Percentiles rank a stretch among this genome's conserved stretches.
These are phyloP conservation scores for Scenedesmus sp. DNA, from an alignment of 163 green algal genomes.

Conservation along the genomic window DNA sequence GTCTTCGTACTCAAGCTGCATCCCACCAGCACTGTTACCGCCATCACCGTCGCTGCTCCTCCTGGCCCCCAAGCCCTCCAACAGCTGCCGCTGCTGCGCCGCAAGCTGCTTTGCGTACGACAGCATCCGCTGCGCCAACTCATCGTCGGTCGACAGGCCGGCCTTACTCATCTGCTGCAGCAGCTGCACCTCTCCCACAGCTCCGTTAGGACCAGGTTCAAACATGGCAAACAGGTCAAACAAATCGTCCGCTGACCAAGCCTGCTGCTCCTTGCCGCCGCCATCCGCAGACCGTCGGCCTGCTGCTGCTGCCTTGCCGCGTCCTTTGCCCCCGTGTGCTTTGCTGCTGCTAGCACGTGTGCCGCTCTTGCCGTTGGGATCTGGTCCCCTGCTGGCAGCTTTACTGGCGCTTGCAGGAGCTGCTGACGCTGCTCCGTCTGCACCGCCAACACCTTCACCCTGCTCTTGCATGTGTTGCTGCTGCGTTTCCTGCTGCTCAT, in stretches of 20 bases:
- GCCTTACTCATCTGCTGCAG: conserved; percentile 17
- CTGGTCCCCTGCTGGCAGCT: neutral
- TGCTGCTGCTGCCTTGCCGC: neutral
- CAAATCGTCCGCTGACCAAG: conserved; percentile 26
- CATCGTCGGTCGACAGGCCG: neutral
- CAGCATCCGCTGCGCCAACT: conserved; percentile 12
- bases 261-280: neutral
- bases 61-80: neutral
- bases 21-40: neutral
- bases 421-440: neutral
- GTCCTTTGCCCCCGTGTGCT: neutral
- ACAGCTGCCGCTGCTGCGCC: conserved; percentile 8
- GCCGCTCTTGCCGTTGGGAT: neutral
- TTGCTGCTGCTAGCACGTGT: neutral
- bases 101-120: conserved; percentile 24
- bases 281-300: neutral
- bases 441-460: neutral
- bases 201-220: conserved; percentile 1
- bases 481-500: neutral
- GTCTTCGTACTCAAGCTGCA: conserved; percentile 1
- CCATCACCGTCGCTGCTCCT: neutral
- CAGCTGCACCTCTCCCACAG: neutral
- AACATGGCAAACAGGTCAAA: conserved; percentile 39
- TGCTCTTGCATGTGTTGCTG: neutral
- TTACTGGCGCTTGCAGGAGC: neutral